Percentiles rank a stretch among this genome's conserved stretches.
Evolutionary conservation across 768 basidiomycete species (phyloP).

Genomic region (Phanerochaete carnosa): DNA sequence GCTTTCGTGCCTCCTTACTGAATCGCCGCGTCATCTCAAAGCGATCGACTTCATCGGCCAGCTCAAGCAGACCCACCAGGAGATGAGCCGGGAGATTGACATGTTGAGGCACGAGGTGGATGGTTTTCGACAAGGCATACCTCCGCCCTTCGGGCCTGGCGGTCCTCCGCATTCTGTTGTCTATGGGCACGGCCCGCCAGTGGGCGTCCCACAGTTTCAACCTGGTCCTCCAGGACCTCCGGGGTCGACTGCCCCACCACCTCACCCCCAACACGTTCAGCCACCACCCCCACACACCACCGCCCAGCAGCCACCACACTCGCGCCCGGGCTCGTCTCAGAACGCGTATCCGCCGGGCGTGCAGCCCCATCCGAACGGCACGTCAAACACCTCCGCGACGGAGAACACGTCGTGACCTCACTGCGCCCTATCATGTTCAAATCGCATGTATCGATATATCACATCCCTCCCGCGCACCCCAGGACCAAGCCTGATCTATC

Average conservation of each 20-base stretch:
- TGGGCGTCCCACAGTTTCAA: slow-evolving; percentile 28
- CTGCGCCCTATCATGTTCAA: slow-evolving; percentile 10
- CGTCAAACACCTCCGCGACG: slow-evolving; percentile 13
- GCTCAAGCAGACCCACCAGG: slow-evolving; percentile 73
- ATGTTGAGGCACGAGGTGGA: slow-evolving; percentile 75
- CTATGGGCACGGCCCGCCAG: slow-evolving; percentile 42
- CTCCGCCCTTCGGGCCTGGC: slow-evolving; percentile 43
- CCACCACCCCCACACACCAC: slow-evolving; percentile 30
- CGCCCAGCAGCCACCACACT: slow-evolving; percentile 34
- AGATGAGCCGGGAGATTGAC: slow-evolving; percentile 78
- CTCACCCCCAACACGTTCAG: slow-evolving; percentile 31
- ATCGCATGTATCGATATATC: slow-evolving; percentile 18
- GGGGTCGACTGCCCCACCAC: slow-evolving; percentile 44
- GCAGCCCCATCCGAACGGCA: slow-evolving; percentile 26
- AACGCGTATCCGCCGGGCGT: slow-evolving; percentile 46
- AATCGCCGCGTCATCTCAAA: slow-evolving; percentile 23
- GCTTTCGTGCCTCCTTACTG: not conserved
- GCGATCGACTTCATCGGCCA: slow-evolving; percentile 87
- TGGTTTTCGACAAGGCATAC: slow-evolving; percentile 51
- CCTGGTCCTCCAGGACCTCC: slow-evolving; percentile 17
- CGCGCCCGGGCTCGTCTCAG: slow-evolving; percentile 63
- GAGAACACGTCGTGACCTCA: slow-evolving; percentile 19
- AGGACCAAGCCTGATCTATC: not conserved
- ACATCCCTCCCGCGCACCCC: not conserved
- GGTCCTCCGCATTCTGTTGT: slow-evolving; percentile 46